Base-by-base conservation (phyloP, 306 rosid genomes). In the Pueraria montana region DNA sequence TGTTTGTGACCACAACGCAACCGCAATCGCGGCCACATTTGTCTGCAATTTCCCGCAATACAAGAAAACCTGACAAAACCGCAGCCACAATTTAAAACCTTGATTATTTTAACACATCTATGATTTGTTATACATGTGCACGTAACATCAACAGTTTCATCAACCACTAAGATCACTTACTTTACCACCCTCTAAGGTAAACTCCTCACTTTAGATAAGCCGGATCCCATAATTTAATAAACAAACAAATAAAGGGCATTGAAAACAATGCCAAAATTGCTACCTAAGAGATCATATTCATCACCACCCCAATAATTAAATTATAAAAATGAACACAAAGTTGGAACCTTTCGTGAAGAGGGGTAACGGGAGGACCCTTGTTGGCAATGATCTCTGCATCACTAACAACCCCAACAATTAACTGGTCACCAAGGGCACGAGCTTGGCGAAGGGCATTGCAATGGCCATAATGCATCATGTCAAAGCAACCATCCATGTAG, bases 321-420 rank as follows among this genome's bases (percentile, higher is more conserved):
- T 34, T n/a, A 67, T 1, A 3, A 18, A 27, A 17, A 30, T 17
- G 12, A 38, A 4, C 4, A 36, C 0, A 66, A 36, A 66, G 27
- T 1, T 11, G 86, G 72, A 38, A 95, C 89, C 82, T 93, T 87
- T 88, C 92, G 64, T 85, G 88, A 84, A 88, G 88, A 79, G 97
- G 99, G 72, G 95, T 94, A 84, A 96, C 99, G 0, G 99, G 99
- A n/a, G 99, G 99, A 17, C 99, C 99, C 83, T 96, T 96, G 84
- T 96, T 94, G 55, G 95, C 95, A 53, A 92, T 52, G 76, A 96
- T 96, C 85, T 96, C 99, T 69, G 91, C 97, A 23, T 96, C 99
- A 40, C 97, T 92, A 13, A 96, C 98, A 86, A 96, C 94, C 4
- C 99, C 99, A 10, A 96, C 99, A 62, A 96, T 86, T 53, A 96